Evolutionary conservation across 2,329 filamentous ascomycete species (phyloP).

Genomic region (Dactylellina sp.): DNA sequence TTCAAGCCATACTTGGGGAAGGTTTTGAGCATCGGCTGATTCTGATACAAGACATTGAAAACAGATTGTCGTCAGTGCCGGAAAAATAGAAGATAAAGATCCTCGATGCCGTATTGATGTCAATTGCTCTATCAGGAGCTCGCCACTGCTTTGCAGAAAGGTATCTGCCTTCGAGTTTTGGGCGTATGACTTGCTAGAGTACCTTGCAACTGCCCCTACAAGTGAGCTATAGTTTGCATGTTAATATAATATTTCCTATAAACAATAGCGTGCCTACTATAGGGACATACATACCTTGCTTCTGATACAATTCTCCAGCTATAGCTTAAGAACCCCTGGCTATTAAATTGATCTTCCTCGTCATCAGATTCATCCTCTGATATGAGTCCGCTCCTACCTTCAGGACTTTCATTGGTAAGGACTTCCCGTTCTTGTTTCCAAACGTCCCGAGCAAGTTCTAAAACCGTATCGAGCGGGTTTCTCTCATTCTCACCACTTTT

Average conservation of each 20-base stretch:
- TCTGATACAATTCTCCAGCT: conserved; percentile 96
- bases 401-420: conserved; percentile 92
- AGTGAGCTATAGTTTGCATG: conserved; percentile 53
- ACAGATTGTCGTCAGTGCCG: conserved; percentile 87
- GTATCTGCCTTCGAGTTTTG: conserved; percentile 59
- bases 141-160: conserved; percentile 75
- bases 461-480: conserved; percentile 63
- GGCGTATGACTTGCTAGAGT: conserved; percentile 62
- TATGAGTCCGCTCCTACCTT: conserved; percentile 81
- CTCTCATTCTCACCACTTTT: conserved; percentile 67
- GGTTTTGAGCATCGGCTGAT: conserved; percentile 70
- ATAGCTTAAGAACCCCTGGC: conserved; percentile 91
- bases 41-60: conserved; percentile 70
- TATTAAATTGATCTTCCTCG: conserved; percentile 70
- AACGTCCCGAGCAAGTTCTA: conserved; percentile 74
- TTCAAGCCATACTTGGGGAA: conserved; percentile 58
- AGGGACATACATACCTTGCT: conserved; percentile 80
- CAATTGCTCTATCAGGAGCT: conserved; percentile 83
- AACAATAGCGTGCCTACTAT: no score
- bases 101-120: conserved; percentile 87
- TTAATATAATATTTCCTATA: no score
- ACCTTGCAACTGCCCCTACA: conserved; percentile 63
- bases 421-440: conserved; percentile 82
- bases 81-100: conserved; percentile 90
- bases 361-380: conserved; percentile 70